phyloP scores from a whole-genome alignment of 2,329 filamentous ascomycete genomes.

The Ceratocystis variospora region DNA sequence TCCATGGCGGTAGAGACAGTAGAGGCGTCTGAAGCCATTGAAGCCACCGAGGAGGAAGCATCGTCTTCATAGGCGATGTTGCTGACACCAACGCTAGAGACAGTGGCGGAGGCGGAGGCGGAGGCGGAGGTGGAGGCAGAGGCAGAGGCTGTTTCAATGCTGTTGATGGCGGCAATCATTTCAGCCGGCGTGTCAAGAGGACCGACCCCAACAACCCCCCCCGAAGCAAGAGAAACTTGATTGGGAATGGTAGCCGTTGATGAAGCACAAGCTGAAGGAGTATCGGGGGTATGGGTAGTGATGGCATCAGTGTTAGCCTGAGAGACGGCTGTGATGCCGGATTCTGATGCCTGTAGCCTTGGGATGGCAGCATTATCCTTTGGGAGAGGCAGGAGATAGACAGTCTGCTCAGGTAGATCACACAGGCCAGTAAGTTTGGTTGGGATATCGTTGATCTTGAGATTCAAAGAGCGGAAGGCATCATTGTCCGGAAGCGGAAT shows the following conservation, averaged over 20 bases:
- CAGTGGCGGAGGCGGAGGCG: neutral
- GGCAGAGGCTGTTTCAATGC: slow-evolving; percentile 5
- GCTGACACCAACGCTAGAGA: neutral
- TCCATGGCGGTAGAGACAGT: slow-evolving; percentile 36
- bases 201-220: neutral
- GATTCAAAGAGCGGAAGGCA: slow-evolving; percentile 64
- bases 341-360: slow-evolving; percentile 10
- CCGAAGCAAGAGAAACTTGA: neutral
- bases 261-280: slow-evolving; percentile 21
- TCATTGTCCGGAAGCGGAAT: slow-evolving; percentile 60
- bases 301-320: neutral
- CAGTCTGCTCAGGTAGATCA: slow-evolving; percentile 48
- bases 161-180: slow-evolving; percentile 18
- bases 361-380: slow-evolving; percentile 21
- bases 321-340: slow-evolving; percentile 8
- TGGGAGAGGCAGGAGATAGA: slow-evolving; percentile 51
- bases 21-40: slow-evolving; percentile 28
- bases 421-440: slow-evolving; percentile 57
- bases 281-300: neutral
- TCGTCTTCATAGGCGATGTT: slow-evolving; percentile 1
- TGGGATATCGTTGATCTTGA: slow-evolving; percentile 64
- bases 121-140: neutral
- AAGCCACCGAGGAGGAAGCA: neutral
- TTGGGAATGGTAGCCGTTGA: slow-evolving; percentile 6
- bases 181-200: slow-evolving; percentile 18